Percentiles rank a stretch among this genome's conserved stretches.
phyloP scores from a whole-genome alignment of 345 rosid genomes.

The Trapa bicornis region DNA sequence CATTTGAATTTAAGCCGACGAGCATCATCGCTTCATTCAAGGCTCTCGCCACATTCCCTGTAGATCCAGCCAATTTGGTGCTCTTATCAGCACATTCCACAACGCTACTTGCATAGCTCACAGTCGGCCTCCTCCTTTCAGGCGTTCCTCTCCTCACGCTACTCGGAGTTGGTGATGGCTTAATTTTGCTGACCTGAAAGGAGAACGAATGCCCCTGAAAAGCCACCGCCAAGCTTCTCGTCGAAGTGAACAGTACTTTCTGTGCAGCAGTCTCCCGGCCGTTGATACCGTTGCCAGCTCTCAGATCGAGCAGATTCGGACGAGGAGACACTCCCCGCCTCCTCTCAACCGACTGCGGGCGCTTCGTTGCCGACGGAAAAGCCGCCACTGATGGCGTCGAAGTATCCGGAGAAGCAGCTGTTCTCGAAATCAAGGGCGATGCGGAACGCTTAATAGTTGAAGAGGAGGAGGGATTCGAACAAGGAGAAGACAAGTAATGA shows the following conservation, averaged over 20 bases:
- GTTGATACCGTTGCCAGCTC: slow-evolving; percentile 13
- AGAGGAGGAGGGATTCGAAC: slow-evolving; percentile 32
- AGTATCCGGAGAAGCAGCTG: neutral
- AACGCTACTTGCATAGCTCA: slow-evolving; percentile 16
- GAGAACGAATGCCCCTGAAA: slow-evolving; percentile 90
- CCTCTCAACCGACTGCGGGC: slow-evolving; percentile 83
- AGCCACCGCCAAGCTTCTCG: slow-evolving; percentile 79
- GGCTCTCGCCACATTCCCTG: slow-evolving; percentile 25
- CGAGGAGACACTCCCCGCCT: slow-evolving; percentile 28
- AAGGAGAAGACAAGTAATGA: slow-evolving; percentile 31
- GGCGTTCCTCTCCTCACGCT: slow-evolving; percentile 45
- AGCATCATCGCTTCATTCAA: slow-evolving; percentile 15
- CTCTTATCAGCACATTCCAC: slow-evolving; percentile 44
- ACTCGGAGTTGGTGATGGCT: slow-evolving; percentile 31
- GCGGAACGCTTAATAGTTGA: slow-evolving; percentile 38
- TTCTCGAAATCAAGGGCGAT: slow-evolving; percentile 51
- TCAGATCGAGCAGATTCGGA: slow-evolving; percentile 24
- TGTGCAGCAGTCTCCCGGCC: slow-evolving; percentile 50
- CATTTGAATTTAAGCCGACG: neutral
- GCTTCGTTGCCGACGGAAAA: slow-evolving; percentile 33
- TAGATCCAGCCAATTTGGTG: slow-evolving; percentile 38
- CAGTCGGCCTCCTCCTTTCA: slow-evolving; percentile 39
- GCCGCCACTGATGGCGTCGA: slow-evolving; percentile 28
- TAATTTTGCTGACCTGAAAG: slow-evolving; percentile 74
- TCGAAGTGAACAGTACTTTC: slow-evolving; percentile 62